phyloP scores from a whole-genome alignment of 352 stramenopile genomes.

The Thraustochytrium sp. region DNA sequence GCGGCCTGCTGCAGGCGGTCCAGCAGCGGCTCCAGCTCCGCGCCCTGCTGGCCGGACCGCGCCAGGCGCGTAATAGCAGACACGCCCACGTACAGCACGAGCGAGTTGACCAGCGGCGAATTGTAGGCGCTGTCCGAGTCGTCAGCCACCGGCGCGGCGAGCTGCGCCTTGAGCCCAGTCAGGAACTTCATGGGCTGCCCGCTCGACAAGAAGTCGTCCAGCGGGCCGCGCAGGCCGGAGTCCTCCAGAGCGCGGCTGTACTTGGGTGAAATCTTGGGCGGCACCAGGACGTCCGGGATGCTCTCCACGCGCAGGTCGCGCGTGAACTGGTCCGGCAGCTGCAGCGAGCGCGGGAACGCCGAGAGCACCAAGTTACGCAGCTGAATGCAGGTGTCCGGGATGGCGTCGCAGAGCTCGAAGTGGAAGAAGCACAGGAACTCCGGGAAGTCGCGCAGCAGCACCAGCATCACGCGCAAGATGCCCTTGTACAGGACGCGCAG shows the following conservation, averaged over 20 bases:
- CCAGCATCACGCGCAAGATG: slow-evolving; percentile 91
- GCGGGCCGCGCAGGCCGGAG: slow-evolving; percentile 79
- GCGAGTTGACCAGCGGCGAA: slow-evolving; percentile 82
- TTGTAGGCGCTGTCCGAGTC: slow-evolving; percentile 71
- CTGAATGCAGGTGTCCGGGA: slow-evolving; percentile 93
- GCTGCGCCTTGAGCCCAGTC: slow-evolving; percentile 53
- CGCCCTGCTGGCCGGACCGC: slow-evolving; percentile 27
- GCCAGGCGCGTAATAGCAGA: slow-evolving; percentile 60
- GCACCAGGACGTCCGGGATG: slow-evolving; percentile 88
- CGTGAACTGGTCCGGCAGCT: slow-evolving; percentile 92
- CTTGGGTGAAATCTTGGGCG: slow-evolving; percentile 86
- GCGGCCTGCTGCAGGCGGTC: not conserved
- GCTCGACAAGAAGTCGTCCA: slow-evolving; percentile 89
- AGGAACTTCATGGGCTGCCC: slow-evolving; percentile 65
- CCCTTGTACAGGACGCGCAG: slow-evolving; percentile 95
- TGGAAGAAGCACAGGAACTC: slow-evolving; percentile 97
- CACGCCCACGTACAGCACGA: slow-evolving; percentile 78
- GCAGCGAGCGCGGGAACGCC: slow-evolving; percentile 93
- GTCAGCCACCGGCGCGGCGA: slow-evolving; percentile 56
- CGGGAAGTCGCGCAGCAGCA: slow-evolving; percentile 97
- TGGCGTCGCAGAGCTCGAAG: slow-evolving; percentile 94
- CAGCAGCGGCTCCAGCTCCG: slow-evolving; percentile 56
- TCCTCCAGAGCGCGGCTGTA: slow-evolving; percentile 83
- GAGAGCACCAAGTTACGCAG: slow-evolving; percentile 96
- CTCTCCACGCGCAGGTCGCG: slow-evolving; percentile 94